A percentile compares a stretch with the other conserved stretches of the same genome.
Evolutionary conservation across 495 filamentous ascomycete genomes (phyloP).

Genomic region (Penicillium lividum): DNA sequence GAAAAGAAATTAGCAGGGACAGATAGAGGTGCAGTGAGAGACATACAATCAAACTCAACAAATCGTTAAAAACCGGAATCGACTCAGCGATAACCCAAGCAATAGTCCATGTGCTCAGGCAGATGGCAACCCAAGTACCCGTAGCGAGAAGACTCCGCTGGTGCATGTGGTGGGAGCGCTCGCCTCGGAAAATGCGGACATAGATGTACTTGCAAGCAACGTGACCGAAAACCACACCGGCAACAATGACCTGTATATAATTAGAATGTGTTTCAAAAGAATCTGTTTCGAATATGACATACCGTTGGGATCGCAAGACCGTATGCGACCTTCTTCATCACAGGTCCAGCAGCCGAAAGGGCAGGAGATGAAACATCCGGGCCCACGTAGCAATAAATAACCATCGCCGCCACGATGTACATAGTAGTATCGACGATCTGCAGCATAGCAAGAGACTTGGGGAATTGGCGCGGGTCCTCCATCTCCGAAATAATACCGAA

Average conservation of each 20-base stretch:
- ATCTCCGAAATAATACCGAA: conserved; percentile 78
- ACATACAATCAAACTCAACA: conserved; percentile 47
- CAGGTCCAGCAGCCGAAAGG: conserved; percentile 59
- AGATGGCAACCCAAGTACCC: conserved; percentile 58
- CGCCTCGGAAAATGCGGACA: conserved; percentile 54
- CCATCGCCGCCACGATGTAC: conserved; percentile 64
- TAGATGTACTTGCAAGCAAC: conserved; percentile 62
- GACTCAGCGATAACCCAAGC: conserved; percentile 70
- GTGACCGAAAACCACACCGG: conserved; percentile 68
- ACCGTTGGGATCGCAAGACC: conserved; percentile 72
- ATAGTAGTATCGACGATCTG: conserved; percentile 62
- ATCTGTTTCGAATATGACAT: neutral
- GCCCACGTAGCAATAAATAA: conserved; percentile 73
- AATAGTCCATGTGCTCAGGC: conserved; percentile 55
- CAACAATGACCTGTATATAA: conserved; percentile 49
- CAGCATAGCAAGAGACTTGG: conserved; percentile 62
- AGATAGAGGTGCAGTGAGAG: neutral
- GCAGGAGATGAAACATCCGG: conserved; percentile 66
- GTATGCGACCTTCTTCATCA: conserved; percentile 70
- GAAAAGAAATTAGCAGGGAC: conserved; percentile 12
- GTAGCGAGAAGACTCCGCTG: conserved; percentile 48
- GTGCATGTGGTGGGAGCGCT: conserved; percentile 51
- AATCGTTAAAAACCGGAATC: conserved; percentile 67
- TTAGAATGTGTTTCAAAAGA: neutral
- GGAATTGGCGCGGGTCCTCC: conserved; percentile 62